Evolutionary conservation across 805 yeast genomes (phyloP).

Genomic region (Hanseniaspora valbyensis): DNA sequence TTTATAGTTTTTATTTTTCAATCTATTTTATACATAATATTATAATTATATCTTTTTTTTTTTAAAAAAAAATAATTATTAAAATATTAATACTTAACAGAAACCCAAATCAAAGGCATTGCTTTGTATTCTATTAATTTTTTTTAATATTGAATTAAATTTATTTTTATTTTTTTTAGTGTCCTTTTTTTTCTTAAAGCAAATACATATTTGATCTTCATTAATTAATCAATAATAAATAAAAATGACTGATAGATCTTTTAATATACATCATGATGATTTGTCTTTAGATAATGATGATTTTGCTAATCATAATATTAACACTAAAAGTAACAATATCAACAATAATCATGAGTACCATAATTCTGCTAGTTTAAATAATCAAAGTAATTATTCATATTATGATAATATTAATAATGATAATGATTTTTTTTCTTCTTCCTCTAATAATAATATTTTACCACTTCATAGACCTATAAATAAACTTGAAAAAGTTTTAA

Average conservation of each 20-base stretch:
- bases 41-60: no score
- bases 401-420: background rate
- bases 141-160: no score
- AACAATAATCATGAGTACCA: background rate
- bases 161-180: no score
- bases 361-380: background rate
- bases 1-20: no score
- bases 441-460: background rate
- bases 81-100: no score
- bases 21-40: no score
- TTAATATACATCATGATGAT: conserved; percentile 1
- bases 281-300: conserved; percentile 1
- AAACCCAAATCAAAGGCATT: no score
- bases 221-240: background rate
- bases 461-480: conserved; percentile 8
- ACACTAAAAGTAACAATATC: background rate
- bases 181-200: no score
- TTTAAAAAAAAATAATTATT: no score
- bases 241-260: conserved; percentile 1
- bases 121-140: no score
- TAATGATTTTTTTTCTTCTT: background rate
- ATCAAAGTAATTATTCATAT: background rate
- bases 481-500: conserved; percentile 4
- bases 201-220: no score
- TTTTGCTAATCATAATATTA: background rate